Evolutionary conservation across 805 yeast genomes (phyloP).

Genomic region (Hanseniaspora thailandica): DNA sequence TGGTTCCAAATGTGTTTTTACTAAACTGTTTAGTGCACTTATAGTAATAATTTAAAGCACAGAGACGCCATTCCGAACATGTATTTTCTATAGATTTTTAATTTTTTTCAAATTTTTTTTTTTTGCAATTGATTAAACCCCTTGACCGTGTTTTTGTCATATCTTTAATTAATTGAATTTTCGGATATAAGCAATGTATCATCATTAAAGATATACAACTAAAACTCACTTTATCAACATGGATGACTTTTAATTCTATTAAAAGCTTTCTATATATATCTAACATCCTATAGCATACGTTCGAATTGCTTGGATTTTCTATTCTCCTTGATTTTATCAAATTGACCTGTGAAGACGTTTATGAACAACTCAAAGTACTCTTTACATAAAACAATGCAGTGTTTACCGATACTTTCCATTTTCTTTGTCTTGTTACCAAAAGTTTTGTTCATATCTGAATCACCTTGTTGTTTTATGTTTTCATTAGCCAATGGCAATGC

Average conservation of each 20-base stretch:
- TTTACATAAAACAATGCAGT: constrained; percentile 43
- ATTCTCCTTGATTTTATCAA: constrained; percentile 8
- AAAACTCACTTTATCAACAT: too few species aligned
- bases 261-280: neutral
- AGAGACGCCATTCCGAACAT: too few species aligned
- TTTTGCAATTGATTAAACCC: constrained; percentile 4
- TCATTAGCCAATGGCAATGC: constrained; percentile 49
- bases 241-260: neutral
- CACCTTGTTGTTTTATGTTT: constrained; percentile 23
- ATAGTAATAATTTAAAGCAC: too few species aligned
- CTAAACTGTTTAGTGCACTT: too few species aligned
- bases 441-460: constrained; percentile 26
- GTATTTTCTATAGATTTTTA: too few species aligned
- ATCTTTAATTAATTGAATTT: neutral
- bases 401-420: constrained; percentile 57
- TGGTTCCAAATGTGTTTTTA: neutral
- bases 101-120: neutral
- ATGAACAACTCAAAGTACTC: constrained; percentile 24
- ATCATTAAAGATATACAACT: too few species aligned
- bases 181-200: too few species aligned
- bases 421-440: constrained; percentile 26
- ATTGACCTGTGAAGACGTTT: constrained; percentile 11
- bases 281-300: neutral
- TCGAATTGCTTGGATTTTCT: constrained; percentile 6
- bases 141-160: neutral